Evolutionary conservation across 1,284 basidiomycete genomes (phyloP), one percentile per base, ranked within the genome.

Genomic region (Pascua sp.): DNA sequence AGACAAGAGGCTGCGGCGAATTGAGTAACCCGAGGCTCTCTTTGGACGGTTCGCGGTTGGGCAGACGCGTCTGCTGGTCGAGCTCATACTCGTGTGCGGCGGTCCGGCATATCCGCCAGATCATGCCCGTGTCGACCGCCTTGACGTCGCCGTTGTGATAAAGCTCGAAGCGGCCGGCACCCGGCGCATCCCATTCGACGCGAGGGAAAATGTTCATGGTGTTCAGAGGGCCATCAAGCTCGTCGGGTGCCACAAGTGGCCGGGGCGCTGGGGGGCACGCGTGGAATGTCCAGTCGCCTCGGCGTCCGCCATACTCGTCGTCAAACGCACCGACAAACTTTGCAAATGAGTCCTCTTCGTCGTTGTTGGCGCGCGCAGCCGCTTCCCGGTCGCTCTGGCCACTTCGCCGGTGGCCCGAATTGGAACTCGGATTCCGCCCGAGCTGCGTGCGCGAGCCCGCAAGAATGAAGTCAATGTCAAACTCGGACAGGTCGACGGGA

Each of bases 381-480:
- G 39, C 15, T 32, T 16, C 8, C 9, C 42, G 42, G n/a, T 12
- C 12, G n/a, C 47, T 46, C 41, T n/a, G 17, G 4, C 7, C 18
- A 37, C 48, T 42, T 13, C 41, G 49, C 13, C 40, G 42, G 15
- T 42, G 46, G 7, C 24, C 24, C 17, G 52, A 57, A 37, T 42
- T 55, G 39, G 53, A 49, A 43, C 57, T 51, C 24, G 45, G 47
- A 11, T 42, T 15, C 12, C 57, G 53, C 15, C 72, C 73, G 4
- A 76, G 64, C 42, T 76, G 69, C 0, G 71, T 55, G 47, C 61
- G 64, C 1, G 76, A 75, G 1, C 74, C 77, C 32, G 75, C 70
- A 17, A 79, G 72, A 61, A 79, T 79, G 56, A 78, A 79, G 58
- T 78, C 77, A 32, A 79, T 75, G 61, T 79, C 78, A 61, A 79